Base-by-base conservation (phyloP, 1,139 yeast species). In the Magnusiomyces suaveolens region DNA sequence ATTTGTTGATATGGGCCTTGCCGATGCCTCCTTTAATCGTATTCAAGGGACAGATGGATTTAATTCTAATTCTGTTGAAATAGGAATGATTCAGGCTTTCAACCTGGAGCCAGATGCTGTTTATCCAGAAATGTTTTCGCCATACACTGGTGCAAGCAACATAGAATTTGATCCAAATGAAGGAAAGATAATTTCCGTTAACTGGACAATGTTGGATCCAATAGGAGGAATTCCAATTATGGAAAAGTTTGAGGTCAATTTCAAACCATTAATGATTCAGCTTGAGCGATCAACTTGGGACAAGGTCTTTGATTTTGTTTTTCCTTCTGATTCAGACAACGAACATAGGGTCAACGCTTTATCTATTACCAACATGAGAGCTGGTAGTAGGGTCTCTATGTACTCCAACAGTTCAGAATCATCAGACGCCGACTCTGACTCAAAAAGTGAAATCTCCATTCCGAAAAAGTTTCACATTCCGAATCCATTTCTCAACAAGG, bases 221-320 rank as follows among this genome's bases (percentile, higher is more conserved):
- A 86, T 89, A 54, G 97, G 96, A 3, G 97, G 97, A 1, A 89
- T 89, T 50, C 77, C 83, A 0, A 81, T 87, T 33, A 70, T 89
- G 62, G 78, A 77, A 25, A 72, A 76, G 48, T 72, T 81, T 57
- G 69, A 72, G n/a, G 72, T 80, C 48, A 62, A 71, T 2, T 66
- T 87, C 43, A 80, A 80, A 59, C 96, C 97, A 0, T 66, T 88
- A 54, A 79, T 80, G 60, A 71, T 89, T 38, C 88, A 85, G 63
- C 70, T 89, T 61, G 96, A 89, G 62, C 82, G 83, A 63, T 70
- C 72, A 2, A 79, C 90, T 0, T 84, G 89, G 1, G 79, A 78
- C 56, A 74, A 74, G 57, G 64, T 89, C 26, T 78, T 84, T 65
- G 75, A 75, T 14, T 89, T 85, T 64, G 66, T 84, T 46, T 84